Evolutionary conservation across 1,139 yeast species (phyloP), one percentile per base, ranked within the genome.

Genomic region (Tardiomyces digboiensis): DNA sequence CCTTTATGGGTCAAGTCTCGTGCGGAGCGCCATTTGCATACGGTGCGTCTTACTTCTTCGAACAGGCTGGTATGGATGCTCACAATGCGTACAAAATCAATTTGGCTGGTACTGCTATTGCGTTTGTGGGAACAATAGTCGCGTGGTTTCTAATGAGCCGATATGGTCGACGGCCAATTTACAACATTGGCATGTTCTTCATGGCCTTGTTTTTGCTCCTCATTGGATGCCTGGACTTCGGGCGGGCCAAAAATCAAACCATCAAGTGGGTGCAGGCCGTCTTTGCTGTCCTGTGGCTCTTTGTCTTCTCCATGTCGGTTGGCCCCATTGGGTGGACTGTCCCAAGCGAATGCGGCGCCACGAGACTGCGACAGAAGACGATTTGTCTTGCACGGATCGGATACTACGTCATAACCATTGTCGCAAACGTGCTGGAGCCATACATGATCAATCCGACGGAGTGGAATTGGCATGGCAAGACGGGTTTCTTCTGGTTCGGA

Each of bases 291-390:
- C 41, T 57, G 2, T 53, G 68, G 44, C 67, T 54, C 1, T 48
- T 53, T 39, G 44, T 75, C 21, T 80, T 76, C 54, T 78, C 76
- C 49, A 54, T 69, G 44, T 64, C 80, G 3, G 68, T 77, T 42
- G 85, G 85, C 13, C 84, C 85, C 3, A 64, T 77, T 44, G 68
- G 75, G 45, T 80, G 74, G 60, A 71, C 77, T 55, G 61, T 78
- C 46, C 78, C 76, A 42, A 71, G 78, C 1, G 85, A 80, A 56
- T 58, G 76, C 29, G 78, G 82, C 1, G 70, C 82, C 1, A 63
- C 79, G 3, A 69, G 70, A 54, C 64, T 79, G 50, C 71, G 82
- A 60, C 68, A 77, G 20, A 74, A 76, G 56, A 71, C 82, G 2
- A 72, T 80, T 47, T 74, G 75, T 49, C 57, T 78, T 49, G 75